Conservation (phyloP, 2,329 filamentous ascomycete genomes). For the Sordariomycetes sp. region DNA sequence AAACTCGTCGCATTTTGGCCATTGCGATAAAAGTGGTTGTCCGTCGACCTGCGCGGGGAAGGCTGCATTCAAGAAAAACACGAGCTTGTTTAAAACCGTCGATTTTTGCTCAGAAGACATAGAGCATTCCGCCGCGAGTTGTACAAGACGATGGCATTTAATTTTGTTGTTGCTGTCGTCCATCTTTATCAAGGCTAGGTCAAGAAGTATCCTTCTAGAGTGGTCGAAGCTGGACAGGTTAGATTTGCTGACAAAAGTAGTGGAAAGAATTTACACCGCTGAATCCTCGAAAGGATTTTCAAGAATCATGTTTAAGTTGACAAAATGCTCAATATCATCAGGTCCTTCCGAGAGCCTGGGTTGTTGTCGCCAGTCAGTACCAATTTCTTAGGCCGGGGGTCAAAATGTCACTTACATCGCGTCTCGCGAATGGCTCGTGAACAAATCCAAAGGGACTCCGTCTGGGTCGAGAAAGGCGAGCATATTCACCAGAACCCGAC, state of each 20-base stretch:
- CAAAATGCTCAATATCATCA: background rate
- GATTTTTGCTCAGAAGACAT: background rate
- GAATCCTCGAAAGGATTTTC: background rate
- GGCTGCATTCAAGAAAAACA: background rate
- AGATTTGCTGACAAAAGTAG: background rate
- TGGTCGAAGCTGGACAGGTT: background rate
- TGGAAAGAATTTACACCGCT: background rate
- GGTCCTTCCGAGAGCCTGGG: background rate
- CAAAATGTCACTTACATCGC: background rate
- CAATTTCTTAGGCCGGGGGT: background rate
- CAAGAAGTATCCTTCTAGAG: background rate
- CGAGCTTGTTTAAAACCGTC: background rate
- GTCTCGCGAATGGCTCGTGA: background rate
- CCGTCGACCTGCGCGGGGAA: background rate
- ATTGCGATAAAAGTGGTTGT: background rate
- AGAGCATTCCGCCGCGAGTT: background rate
- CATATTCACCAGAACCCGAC: background rate
- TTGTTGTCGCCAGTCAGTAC: no score
- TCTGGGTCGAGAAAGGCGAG: background rate
- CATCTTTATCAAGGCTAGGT: background rate
- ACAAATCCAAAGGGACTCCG: background rate
- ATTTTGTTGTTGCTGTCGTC: background rate
- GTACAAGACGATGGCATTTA: background rate
- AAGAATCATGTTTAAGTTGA: background rate
- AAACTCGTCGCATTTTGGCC: background rate